Evolutionary conservation across 441 rosid species (phyloP).

Genomic region (Populus hybrid): DNA sequence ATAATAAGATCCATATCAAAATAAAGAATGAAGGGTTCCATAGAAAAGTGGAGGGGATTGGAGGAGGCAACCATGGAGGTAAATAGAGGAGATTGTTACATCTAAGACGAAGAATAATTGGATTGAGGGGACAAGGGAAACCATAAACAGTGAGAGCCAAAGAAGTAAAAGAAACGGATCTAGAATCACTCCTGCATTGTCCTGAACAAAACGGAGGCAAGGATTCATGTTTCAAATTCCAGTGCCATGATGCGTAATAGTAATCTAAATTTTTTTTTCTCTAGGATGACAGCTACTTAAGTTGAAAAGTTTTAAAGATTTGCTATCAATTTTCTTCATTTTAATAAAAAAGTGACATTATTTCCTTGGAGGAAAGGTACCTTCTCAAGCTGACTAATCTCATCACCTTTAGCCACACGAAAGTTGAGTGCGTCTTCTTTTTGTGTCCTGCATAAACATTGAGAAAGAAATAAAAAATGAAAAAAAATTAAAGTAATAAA

Average conservation of each 20-base stretch:
- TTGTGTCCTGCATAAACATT: slow-evolving; percentile 48
- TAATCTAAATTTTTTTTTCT: background rate
- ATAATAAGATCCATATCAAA: background rate
- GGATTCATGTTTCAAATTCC: background rate
- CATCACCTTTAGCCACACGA: slow-evolving; percentile 65
- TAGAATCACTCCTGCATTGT: background rate
- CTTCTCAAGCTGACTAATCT: slow-evolving; percentile 79
- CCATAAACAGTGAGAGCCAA: background rate
- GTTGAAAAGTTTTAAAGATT: background rate
- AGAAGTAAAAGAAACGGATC: background rate
- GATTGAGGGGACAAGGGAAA: background rate
- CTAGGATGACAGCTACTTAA: background rate
- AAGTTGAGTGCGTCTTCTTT: slow-evolving; percentile 84
- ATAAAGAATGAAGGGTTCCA: background rate
- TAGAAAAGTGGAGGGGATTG: background rate
- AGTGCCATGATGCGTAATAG: background rate
- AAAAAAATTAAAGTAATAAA: background rate
- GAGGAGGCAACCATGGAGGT: background rate
- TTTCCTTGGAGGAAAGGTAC: slow-evolving; percentile 31
- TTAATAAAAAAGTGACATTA: background rate
- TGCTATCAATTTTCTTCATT: background rate
- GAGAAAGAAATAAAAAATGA: slow-evolving; percentile 5
- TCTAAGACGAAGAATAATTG: background rate
- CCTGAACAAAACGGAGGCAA: background rate
- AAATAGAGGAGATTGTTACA: too few relatives aligned